These are phyloP conservation scores for Castanea mollissima DNA, from an alignment of 306 rosid genomes.

Conservation along the genomic window DNA sequence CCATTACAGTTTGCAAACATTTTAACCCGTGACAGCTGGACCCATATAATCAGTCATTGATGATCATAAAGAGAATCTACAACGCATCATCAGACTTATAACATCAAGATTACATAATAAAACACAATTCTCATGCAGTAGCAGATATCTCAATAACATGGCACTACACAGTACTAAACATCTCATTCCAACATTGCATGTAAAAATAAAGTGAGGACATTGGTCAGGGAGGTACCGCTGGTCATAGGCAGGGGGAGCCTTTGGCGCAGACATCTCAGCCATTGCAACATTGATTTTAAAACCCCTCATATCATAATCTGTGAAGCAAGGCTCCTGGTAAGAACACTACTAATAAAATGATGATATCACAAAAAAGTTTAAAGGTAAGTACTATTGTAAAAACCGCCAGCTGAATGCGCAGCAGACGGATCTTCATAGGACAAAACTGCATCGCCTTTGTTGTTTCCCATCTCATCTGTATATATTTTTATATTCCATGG, in stretches of 20 bases:
- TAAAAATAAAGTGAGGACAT: background rate
- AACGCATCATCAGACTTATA: background rate
- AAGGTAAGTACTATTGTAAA: slow-evolving; percentile 65
- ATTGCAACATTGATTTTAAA: slow-evolving; percentile 74
- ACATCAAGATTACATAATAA: background rate
- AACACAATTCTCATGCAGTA: background rate
- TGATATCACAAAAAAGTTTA: background rate
- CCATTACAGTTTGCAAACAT: background rate
- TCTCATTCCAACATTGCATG: background rate
- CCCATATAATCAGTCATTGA: background rate
- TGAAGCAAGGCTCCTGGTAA: slow-evolving; percentile 24
- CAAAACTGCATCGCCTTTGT: slow-evolving; percentile 93
- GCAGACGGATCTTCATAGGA: slow-evolving; percentile 97
- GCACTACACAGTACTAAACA: background rate
- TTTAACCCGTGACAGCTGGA: background rate
- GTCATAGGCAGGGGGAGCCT: slow-evolving; percentile 59
- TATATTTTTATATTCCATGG: slow-evolving; percentile 93
- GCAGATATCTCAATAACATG: background rate
- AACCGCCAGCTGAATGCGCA: slow-evolving; percentile 92
- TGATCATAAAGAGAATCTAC: background rate
- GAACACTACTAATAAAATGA: background rate
- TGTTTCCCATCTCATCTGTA: slow-evolving; percentile 85
- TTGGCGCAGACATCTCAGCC: slow-evolving; percentile 98
- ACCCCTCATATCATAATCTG: slow-evolving; percentile 91
- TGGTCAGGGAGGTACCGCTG: slow-evolving; percentile 58